A percentile compares a stretch with the other conserved stretches of the same genome.
Conservation (phyloP, 148 eudicot species). For the Cornus kousa region DNA sequence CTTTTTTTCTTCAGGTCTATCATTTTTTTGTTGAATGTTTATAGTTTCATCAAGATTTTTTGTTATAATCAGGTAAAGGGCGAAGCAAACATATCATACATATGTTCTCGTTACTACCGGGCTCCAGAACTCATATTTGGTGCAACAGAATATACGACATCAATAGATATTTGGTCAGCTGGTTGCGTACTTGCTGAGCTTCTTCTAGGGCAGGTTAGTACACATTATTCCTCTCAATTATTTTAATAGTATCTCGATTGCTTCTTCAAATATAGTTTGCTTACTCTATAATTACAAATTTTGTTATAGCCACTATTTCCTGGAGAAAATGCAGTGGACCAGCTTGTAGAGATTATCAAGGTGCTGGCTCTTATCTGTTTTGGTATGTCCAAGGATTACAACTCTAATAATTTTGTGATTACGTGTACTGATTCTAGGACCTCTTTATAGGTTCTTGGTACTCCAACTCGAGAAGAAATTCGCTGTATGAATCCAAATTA, state of each 20-base stretch:
- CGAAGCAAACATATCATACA: conserved; percentile 80
- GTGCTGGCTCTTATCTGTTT: conserved; percentile 25
- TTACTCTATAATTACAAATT: conserved; percentile 1
- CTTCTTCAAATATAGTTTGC: neutral
- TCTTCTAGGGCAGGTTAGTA: conserved; percentile 44
- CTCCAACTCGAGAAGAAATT: conserved; percentile 97
- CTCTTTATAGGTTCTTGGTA: conserved; percentile 81
- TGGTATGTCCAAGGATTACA: conserved; percentile 1
- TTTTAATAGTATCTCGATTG: neutral
- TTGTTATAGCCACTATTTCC: conserved; percentile 65
- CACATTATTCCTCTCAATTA: neutral
- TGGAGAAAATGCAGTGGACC: conserved; percentile 94
- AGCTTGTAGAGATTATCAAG: conserved; percentile 94
- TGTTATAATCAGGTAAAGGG: conserved; percentile 54
- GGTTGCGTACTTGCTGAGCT: conserved; percentile 92
- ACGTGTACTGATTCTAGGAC: conserved; percentile 2
- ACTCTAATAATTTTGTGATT: neutral
- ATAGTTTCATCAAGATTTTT: neutral
- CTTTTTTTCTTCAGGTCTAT: neutral
- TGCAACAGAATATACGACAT: conserved; percentile 74
- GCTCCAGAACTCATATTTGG: conserved; percentile 89
- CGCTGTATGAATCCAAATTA: conserved; percentile 98
- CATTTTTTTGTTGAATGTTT: neutral
- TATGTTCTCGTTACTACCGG: conserved; percentile 84
- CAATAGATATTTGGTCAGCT: conserved; percentile 93